Evolutionary conservation across 768 basidiomycete species (phyloP).

Genomic region (Russula virescens): DNA sequence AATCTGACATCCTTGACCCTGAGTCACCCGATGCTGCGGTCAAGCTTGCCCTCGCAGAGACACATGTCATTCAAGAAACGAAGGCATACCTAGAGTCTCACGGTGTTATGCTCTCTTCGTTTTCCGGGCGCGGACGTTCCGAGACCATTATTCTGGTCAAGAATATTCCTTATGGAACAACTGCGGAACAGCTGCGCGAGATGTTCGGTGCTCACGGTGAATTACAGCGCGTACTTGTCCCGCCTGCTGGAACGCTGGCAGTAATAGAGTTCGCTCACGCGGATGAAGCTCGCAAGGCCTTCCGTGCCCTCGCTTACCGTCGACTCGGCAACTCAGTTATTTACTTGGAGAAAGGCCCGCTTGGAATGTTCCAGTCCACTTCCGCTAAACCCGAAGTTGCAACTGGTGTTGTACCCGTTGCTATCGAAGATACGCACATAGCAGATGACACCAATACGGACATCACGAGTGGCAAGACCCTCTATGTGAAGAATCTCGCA

Average conservation of each 20-base stretch:
- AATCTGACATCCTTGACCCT: constrained; percentile 83
- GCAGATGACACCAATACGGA: constrained; percentile 37
- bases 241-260: constrained; percentile 90
- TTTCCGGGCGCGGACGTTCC: constrained; percentile 46
- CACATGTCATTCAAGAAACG: constrained; percentile 92
- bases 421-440: constrained; percentile 33
- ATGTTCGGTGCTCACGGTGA: constrained; percentile 74
- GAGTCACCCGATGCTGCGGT: constrained; percentile 81
- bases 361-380: constrained; percentile 63
- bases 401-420: constrained; percentile 21
- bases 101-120: constrained; percentile 58
- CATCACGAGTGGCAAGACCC: constrained; percentile 66
- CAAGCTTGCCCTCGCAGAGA: constrained; percentile 93
- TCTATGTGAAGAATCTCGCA: constrained; percentile 94
- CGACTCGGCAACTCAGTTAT: constrained; percentile 84
- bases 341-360: constrained; percentile 90
- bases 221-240: constrained; percentile 67
- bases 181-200: constrained; percentile 64
- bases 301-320: constrained; percentile 79
- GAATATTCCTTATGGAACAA: constrained; percentile 93
- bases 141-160: constrained; percentile 87
- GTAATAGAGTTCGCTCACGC: constrained; percentile 80
- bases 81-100: constrained; percentile 82
- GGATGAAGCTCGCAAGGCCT: constrained; percentile 67
- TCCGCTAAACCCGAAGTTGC: constrained; percentile 12